Evolutionary conservation across 257 asterid genomes (phyloP), one percentile per base, ranked within the genome.

Genomic region (Forsythia suspensa): DNA sequence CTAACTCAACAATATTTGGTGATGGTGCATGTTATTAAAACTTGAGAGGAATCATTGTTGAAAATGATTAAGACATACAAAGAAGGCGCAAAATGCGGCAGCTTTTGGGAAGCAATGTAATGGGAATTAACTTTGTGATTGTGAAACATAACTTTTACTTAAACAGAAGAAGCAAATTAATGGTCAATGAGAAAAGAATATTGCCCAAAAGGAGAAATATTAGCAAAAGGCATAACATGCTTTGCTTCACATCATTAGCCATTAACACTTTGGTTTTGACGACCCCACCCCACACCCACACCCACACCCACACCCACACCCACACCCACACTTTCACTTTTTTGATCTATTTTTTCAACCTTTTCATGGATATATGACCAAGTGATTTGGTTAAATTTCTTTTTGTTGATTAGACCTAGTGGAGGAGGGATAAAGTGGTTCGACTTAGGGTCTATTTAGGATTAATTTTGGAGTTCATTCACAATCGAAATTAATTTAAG

Each of bases 231-330:
- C 24, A 3, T 44, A 13, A 61, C 74, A 61, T 16, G 74, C 76
- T 82, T 79, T 82, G 73, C 42, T 51, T 74, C 67, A 75, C 70
- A 85, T 77, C 75, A 77, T 82, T 55, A 75, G 0, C 77, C 67
- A 42, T 79, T 59, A 38, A 71, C 36, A 55, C 71, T 48, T 73
- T 70, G 67, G 48, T 73, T 65, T 73, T 48, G 40, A 79, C n/a
- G 39, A 29, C 67, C 65, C 74, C 34, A 39, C 71, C 12, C 36
- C 36, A 29, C 34, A 29, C 34, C 34, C 34, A 29, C 34, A 29
- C 34, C 34, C 34, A 29, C 34, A 29, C 34, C 34, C 34, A 29
- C 34, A 29, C 65, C 74, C 34, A 39, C 71, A n/a, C 12, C 36
- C 36, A 29, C 34, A 29, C 34, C 34, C 34, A 29, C 34, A 29